These are phyloP conservation scores for Eutrema japonicum DNA, from an alignment of 345 rosid species.

Conservation along the genomic window DNA sequence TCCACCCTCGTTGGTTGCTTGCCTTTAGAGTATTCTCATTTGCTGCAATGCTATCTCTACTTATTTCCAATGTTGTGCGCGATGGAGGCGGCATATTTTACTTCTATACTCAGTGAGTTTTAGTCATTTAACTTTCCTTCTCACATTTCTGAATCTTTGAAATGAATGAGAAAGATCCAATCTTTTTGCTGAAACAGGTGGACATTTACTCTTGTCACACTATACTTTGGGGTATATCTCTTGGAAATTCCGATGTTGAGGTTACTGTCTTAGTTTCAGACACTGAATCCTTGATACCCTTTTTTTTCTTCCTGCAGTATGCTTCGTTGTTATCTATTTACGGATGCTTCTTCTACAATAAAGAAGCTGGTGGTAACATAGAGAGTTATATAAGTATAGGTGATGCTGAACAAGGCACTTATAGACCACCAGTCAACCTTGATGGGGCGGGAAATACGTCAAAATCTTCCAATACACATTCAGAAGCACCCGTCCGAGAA, in stretches of 20 bases:
- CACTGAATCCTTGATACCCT: background rate
- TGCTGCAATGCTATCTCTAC: conserved; percentile 54
- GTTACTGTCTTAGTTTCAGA: conserved; percentile 11
- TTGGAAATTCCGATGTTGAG: background rate
- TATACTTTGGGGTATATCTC: conserved; percentile 81
- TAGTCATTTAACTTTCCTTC: background rate
- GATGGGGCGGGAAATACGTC: conserved; percentile 38
- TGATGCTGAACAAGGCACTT: conserved; percentile 56
- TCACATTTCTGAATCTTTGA: conserved; percentile 15
- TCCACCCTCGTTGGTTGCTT: conserved; percentile 78
- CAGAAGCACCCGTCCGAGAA: conserved; percentile 39
- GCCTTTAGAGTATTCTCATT: conserved; percentile 66
- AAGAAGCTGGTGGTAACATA: conserved; percentile 41
- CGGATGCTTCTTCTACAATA: conserved; percentile 54
- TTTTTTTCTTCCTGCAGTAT: conserved; percentile 50
- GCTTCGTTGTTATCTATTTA: conserved; percentile 69
- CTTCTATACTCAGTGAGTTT: conserved; percentile 93
- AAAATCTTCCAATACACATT: conserved; percentile 43
- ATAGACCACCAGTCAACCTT: conserved; percentile 55
- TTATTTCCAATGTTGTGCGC: conserved; percentile 52
- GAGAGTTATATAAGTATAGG: conserved; percentile 35
- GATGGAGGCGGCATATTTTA: conserved; percentile 79
- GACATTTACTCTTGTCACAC: conserved; percentile 86
- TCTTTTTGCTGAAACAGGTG: conserved; percentile 62
- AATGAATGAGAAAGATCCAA: conserved; percentile 12